Base-by-base conservation (phyloP, 2,329 filamentous ascomycete genomes). In the Mollisia scopiformis region DNA sequence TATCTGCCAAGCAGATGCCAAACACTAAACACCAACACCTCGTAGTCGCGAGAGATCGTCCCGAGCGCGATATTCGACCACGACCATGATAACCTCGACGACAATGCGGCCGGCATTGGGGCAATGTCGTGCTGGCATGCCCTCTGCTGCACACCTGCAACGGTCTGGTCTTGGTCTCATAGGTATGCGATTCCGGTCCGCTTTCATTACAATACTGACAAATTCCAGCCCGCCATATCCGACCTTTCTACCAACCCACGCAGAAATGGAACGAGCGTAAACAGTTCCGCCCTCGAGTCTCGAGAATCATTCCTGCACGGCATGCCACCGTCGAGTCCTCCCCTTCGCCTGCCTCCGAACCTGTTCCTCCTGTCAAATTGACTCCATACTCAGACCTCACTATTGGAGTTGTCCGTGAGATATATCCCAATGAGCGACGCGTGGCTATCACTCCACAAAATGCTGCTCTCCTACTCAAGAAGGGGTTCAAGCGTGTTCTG, bases 381-480 rank as follows among this genome's bases (percentile, higher is more conserved):
- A 71, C 59, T 7, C 90, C 92, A 0, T 96, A 93, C 74, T 79
- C 83, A 21, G 80, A 88, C 47, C 82, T 96, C 58, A 90, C 87
- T 3, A 86, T 97, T 51, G 92, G 92, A 60, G 85, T 95, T 3
- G 92, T 92, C 14, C 86, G 84, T 60, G 93, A 97, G 75, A 89
- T 85, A n/a, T 92, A 84, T 69, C 84, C 87, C 0, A 86, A 88
- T 60, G 93, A 97, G 78, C 87, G 89, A 43, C 90, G 93, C 54
- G 92, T 96, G 14, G 91, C 93, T 30, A 82, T 96, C 58, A 94
- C 91, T 0, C 93, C 93, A 1, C 86, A 91, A 65, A 96, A 96
- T 78, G 91, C 93, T 16, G 84, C 88, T 1, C 79, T 96, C 1
- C 78, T 97, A 1, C 84, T 93, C 64, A 96, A 96, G 75, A 96